Evolutionary conservation across 345 rosid genomes (phyloP).

Genomic region (Geranium rotundifolium): DNA sequence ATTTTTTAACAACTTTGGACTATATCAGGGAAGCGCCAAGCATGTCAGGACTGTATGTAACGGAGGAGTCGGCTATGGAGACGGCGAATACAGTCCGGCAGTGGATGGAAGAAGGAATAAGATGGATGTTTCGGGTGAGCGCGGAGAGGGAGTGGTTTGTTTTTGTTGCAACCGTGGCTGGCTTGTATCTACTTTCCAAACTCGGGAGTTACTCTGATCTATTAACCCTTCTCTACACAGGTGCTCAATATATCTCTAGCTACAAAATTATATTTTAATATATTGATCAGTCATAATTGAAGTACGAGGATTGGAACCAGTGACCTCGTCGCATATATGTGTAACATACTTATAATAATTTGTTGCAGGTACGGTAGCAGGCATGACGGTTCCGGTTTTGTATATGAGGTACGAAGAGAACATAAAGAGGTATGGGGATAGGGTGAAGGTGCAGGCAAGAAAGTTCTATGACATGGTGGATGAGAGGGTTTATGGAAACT

Average conservation of each 20-base stretch:
- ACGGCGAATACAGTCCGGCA: neutral
- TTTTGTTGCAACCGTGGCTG: conserved; percentile 5
- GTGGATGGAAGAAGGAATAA: conserved; percentile 3
- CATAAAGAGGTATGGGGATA: conserved; percentile 12
- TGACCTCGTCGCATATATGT: neutral
- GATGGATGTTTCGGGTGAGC: conserved; percentile 3
- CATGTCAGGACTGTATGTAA: conserved; percentile 4
- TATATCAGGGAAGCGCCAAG: conserved; percentile 2
- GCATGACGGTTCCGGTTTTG: conserved; percentile 25
- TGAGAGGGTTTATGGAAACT: conserved; percentile 17
- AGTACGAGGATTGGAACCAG: neutral
- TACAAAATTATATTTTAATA: neutral
- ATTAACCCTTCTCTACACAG: conserved; percentile 6
- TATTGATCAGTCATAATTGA: no score
- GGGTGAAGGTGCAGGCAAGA: conserved; percentile 9
- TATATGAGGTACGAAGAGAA: conserved; percentile 21
- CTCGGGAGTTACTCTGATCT: conserved; percentile 5
- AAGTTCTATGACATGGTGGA: conserved; percentile 15
- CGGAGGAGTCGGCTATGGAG: conserved; percentile 4
- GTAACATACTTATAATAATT: no score
- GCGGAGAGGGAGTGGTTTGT: conserved; percentile 10
- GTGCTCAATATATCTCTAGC: neutral
- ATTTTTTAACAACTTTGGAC: no score
- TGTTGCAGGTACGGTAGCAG: conserved; percentile 18
- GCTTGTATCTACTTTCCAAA: conserved; percentile 1